These are phyloP conservation scores for Dactylorhiza incarnata DNA, from an alignment of 106 monocot species.

Conservation along the genomic window DNA sequence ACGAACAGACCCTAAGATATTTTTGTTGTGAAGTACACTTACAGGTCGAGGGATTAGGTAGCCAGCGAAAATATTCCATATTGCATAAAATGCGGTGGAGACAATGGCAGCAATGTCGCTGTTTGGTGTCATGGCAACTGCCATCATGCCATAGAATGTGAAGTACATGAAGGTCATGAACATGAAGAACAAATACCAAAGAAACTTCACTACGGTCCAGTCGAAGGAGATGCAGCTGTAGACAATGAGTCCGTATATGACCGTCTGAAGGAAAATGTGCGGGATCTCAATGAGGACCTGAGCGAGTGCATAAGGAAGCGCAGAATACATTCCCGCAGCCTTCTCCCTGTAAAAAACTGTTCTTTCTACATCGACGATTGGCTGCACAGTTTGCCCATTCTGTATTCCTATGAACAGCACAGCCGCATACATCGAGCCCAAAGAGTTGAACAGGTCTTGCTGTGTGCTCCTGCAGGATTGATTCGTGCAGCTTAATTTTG, in stretches of 20 bases:
- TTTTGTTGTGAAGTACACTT: not conserved
- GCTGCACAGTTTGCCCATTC: conserved; percentile 33
- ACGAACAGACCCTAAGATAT: no score
- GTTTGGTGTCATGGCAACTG: conserved; percentile 12
- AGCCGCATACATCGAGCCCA: conserved; percentile 48
- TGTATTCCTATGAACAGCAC: conserved; percentile 38
- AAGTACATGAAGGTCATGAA: conserved; percentile 8
- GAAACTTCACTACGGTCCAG: conserved; percentile 6
- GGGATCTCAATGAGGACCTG: conserved; percentile 14
- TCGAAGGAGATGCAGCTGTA: conserved; percentile 6
- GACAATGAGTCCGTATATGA: conserved; percentile 8
- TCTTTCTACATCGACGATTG: conserved; percentile 40
- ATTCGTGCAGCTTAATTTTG: not conserved
- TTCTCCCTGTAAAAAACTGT: conserved; percentile 51
- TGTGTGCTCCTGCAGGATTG: conserved; percentile 10
- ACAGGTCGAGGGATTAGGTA: conserved; percentile 9
- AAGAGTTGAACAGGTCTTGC: conserved; percentile 45
- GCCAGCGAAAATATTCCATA: conserved; percentile 13
- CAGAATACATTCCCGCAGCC: conserved; percentile 60
- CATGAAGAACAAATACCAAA: conserved; percentile 14
- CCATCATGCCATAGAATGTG: conserved; percentile 15
- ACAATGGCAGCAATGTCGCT: conserved; percentile 10
- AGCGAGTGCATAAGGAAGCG: conserved; percentile 47
- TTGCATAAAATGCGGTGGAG: conserved; percentile 10
- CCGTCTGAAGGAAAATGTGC: not conserved